phyloP scores from a whole-genome alignment of 495 filamentous ascomycete genomes.

The Astrothelium subdiscretum region DNA sequence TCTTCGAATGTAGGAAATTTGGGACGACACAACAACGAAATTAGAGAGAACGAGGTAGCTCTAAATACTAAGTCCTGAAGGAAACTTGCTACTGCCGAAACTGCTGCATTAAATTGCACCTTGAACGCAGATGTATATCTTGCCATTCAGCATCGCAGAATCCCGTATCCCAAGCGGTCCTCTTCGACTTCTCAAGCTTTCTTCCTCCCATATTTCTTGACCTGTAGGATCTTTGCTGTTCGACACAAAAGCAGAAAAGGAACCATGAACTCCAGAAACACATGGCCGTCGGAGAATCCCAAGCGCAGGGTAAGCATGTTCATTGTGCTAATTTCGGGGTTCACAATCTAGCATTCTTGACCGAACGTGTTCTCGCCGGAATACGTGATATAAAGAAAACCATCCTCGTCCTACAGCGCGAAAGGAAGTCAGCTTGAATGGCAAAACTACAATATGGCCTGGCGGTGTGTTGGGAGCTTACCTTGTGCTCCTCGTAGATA shows the following conservation, averaged over 20 bases:
- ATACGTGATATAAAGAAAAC: conserved; percentile 68
- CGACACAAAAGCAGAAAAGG: not conserved
- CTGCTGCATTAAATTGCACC: not conserved
- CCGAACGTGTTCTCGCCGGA: conserved; percentile 99
- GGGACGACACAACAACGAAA: not conserved
- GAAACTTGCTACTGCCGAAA: not conserved
- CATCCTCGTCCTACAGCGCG: conserved; percentile 35
- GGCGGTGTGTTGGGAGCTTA: conserved; percentile 17
- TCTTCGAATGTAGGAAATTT: not conserved
- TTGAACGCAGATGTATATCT: not conserved
- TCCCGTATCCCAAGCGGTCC: not conserved
- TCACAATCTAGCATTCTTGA: conserved; percentile 23
- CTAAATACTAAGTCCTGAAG: not conserved
- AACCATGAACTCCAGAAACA: not conserved
- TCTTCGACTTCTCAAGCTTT: not conserved
- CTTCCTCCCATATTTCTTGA: not conserved
- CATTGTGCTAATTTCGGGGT: not conserved
- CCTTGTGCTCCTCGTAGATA: conserved; percentile 98
- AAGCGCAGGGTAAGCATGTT: conserved; percentile 1
- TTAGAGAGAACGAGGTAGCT: not conserved
- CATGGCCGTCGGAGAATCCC: not conserved
- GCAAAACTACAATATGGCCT: not conserved
- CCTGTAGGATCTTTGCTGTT: not conserved
- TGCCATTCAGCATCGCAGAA: not conserved
- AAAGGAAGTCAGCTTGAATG: conserved; percentile 4